Evolutionary conservation across 257 asterid species (phyloP), one percentile per base, ranked within the genome.

Genomic region (Forsythia viridissima): DNA sequence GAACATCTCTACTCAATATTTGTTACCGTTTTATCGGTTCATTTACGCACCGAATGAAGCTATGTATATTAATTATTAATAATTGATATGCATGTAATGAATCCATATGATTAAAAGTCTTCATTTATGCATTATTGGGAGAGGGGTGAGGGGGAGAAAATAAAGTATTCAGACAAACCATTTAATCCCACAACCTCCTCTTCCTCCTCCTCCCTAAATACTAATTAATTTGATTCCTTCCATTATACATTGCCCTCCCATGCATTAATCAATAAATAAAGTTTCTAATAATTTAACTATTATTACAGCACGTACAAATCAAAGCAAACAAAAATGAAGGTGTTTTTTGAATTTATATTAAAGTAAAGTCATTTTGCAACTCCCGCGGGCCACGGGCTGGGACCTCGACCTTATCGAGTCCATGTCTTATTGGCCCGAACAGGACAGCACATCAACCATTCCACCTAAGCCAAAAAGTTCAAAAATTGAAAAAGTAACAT

Each of bases 111-210:
- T 61, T 61, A 61, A 52, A 38, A 12, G 46, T 71, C 37, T 24
- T 21, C 3, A 73, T 73, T 39, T 39, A 1, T 21, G 37, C 6
- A 68, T 67, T 68, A 77, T 68, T 68, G 24, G 24, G 24, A 24
- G 24, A 24, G 24, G 24, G 24, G 24, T 10, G 59, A 20, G 75
- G 51, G 20, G 69, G 21, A 67, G 21, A 65, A 42, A 66, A 46
- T 37, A 36, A 9, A 65, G 40, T 36, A 9, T 16, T 30, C 16
- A n/a, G 75, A 46, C 51, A 51, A 30, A 38, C 12, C 71, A 75
- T 75, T 61, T 39, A 75, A 59, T 61, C 79, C 43, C 46, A 40
- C 79, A 20, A 61, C 30, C 69, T n/a, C 67, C n/a, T n/a, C 1
- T n/a, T n/a, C 24, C 24, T 24, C 24, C 24, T 24, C 24, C 52